Percentiles rank a stretch among this genome's conserved stretches.
Evolutionary conservation across 257 asterid genomes (phyloP).

Genomic region (Ilex aquifolium): DNA sequence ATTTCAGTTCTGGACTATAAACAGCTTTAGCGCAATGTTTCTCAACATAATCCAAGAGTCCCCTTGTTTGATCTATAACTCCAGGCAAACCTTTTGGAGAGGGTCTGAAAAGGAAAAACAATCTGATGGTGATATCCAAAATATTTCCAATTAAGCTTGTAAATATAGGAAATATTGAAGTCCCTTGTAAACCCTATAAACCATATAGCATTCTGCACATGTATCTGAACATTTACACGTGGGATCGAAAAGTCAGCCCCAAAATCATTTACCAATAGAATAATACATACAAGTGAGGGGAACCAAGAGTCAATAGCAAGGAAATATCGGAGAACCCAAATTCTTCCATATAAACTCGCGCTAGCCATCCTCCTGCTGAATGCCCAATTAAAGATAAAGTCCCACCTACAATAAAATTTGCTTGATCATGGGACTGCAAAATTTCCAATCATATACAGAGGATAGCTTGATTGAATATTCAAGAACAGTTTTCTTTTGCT

Average conservation of each 20-base stretch:
- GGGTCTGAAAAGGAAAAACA: slow-evolving; percentile 42
- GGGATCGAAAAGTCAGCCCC: background rate
- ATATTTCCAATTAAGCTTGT: background rate
- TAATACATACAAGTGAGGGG: slow-evolving; percentile 75
- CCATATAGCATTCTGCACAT: background rate
- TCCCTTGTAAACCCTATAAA: background rate
- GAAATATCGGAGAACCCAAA: slow-evolving; percentile 58
- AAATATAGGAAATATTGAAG: background rate
- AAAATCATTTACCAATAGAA: background rate
- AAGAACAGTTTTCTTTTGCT: too few relatives aligned
- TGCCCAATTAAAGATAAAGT: slow-evolving; percentile 75
- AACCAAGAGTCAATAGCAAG: slow-evolving; percentile 77
- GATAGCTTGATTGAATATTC: background rate
- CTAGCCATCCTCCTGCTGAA: slow-evolving; percentile 99
- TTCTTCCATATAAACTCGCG: slow-evolving; percentile 83
- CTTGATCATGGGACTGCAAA: slow-evolving; percentile 19
- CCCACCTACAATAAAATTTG: slow-evolving; percentile 53
- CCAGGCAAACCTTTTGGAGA: slow-evolving; percentile 89
- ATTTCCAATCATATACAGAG: slow-evolving; percentile 4
- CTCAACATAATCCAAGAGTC: slow-evolving; percentile 82
- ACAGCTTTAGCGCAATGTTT: slow-evolving; percentile 77
- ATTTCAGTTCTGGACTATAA: slow-evolving; percentile 72
- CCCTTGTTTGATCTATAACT: slow-evolving; percentile 91
- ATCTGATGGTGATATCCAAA: slow-evolving; percentile 2
- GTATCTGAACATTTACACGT: background rate